Conservation (phyloP, 73 alveolate species). For the Effrenium voratum region DNA sequence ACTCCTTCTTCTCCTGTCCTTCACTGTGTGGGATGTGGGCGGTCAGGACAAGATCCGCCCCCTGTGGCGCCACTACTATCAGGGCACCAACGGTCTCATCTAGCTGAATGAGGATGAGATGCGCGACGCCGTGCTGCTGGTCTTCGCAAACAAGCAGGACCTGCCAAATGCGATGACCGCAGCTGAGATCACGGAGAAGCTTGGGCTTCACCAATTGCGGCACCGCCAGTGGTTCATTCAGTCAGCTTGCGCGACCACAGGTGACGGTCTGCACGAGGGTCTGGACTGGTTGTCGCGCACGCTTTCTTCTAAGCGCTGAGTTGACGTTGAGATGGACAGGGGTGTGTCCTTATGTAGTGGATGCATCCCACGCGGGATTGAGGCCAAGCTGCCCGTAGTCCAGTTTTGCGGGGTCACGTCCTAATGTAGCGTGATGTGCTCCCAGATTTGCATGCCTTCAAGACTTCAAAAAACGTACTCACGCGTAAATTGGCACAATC, state of each 20-base stretch:
- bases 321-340: neutral
- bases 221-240: constrained; percentile 98
- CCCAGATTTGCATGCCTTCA: too few relatives aligned
- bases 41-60: constrained; percentile 97
- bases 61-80: constrained; percentile 99
- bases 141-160: constrained; percentile 99
- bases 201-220: constrained; percentile 96
- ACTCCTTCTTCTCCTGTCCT: neutral
- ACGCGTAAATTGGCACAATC: too few relatives aligned
- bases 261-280: constrained; percentile 98
- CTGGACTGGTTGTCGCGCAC: constrained; percentile 94
- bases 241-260: constrained; percentile 98
- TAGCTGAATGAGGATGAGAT: constrained; percentile 98
- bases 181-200: constrained; percentile 97
- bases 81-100: constrained; percentile 98
- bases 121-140: constrained; percentile 97
- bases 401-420: too few relatives aligned
- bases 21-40: constrained; percentile 73
- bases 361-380: neutral
- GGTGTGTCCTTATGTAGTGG: constrained; percentile 53
- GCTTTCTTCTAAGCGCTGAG: constrained; percentile 52
- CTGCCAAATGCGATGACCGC: constrained; percentile 97
- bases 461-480: too few relatives aligned
- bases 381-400: too few relatives aligned
- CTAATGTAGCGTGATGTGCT: too few relatives aligned